A percentile compares a stretch with the other conserved stretches of the same genome.
Conservation (phyloP, 2,329 filamentous ascomycete genomes). For the Kalmusia sp. region DNA sequence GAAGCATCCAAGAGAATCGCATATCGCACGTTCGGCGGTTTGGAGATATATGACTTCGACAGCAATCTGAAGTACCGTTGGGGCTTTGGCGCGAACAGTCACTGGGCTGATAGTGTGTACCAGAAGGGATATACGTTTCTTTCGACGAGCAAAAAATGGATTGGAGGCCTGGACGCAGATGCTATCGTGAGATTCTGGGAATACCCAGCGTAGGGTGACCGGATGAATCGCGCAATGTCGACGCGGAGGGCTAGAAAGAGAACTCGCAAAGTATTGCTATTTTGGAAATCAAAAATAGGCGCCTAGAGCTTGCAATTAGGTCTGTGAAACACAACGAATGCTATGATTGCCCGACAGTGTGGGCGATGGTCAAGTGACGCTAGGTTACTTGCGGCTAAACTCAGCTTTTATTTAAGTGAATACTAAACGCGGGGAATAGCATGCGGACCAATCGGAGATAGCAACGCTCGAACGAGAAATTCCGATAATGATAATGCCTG, state of each 20-base stretch:
- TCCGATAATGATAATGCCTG: neutral
- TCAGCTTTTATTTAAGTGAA: constrained; percentile 3
- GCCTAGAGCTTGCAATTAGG: no score
- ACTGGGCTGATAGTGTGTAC: neutral
- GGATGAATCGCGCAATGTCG: neutral
- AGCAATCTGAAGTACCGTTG: constrained; percentile 10
- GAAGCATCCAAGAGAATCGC: neutral
- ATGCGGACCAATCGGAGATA: neutral
- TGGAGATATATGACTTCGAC: constrained; percentile 11
- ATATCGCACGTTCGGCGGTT: constrained; percentile 3
- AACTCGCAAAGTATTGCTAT: neutral
- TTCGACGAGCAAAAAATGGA: neutral
- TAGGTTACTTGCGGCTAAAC: constrained; percentile 1
- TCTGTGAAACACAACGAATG: neutral
- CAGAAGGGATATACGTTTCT: neutral
- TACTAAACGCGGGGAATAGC: neutral
- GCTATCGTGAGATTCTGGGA: neutral
- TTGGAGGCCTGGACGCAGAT: neutral
- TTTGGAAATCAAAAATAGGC: no score
- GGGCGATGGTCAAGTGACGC: neutral
- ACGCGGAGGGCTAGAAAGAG: neutral
- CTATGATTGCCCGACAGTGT: neutral
- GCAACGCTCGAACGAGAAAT: no score
- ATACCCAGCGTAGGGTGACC: neutral
- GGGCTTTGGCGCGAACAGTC: neutral